phyloP scores from a whole-genome alignment of 371 early-diverging fungal species.

The Syncephalis plumigaleata region DNA sequence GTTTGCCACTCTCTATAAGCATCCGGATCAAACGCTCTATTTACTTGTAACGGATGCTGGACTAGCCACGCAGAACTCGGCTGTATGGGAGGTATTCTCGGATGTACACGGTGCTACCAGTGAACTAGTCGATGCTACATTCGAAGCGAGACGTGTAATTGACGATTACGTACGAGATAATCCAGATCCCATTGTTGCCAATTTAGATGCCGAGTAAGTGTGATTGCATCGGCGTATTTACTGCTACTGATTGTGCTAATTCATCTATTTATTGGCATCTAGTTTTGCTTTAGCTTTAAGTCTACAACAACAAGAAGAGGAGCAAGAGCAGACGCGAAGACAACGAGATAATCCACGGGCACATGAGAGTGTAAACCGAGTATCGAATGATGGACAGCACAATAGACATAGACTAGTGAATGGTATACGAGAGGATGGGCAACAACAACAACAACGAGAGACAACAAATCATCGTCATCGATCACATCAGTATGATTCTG shows the following conservation, averaged over 20 bases:
- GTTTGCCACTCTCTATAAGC: constrained; percentile 70
- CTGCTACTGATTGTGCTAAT: constrained; percentile 13
- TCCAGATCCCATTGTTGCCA: constrained; percentile 3
- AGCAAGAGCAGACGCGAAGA: constrained; percentile 10
- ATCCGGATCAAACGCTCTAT: constrained; percentile 36
- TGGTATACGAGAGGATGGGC: too few relatives aligned
- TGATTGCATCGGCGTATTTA: constrained; percentile 4
- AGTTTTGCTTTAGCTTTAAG: constrained; percentile 38
- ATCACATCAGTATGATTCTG: too few relatives aligned
- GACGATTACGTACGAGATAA: constrained; percentile 13
- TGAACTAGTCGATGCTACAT: constrained; percentile 41
- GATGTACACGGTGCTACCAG: constrained; percentile 49
- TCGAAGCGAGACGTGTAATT: constrained; percentile 17
- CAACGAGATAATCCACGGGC: too few relatives aligned
- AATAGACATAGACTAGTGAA: too few relatives aligned
- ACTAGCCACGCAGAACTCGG: constrained; percentile 32
- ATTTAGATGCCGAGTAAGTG: constrained; percentile 14
- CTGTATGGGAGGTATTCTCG: constrained; percentile 61
- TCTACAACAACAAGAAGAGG: constrained; percentile 33
- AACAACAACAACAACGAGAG: too few relatives aligned
- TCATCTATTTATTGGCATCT: constrained; percentile 1
- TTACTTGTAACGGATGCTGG: constrained; percentile 79
- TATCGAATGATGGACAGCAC: too few relatives aligned
- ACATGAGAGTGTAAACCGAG: too few relatives aligned
- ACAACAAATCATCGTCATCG: too few relatives aligned